These are phyloP conservation scores for Boletus rex-veris DNA, from an alignment of 768 basidiomycete species.

Conservation along the genomic window DNA sequence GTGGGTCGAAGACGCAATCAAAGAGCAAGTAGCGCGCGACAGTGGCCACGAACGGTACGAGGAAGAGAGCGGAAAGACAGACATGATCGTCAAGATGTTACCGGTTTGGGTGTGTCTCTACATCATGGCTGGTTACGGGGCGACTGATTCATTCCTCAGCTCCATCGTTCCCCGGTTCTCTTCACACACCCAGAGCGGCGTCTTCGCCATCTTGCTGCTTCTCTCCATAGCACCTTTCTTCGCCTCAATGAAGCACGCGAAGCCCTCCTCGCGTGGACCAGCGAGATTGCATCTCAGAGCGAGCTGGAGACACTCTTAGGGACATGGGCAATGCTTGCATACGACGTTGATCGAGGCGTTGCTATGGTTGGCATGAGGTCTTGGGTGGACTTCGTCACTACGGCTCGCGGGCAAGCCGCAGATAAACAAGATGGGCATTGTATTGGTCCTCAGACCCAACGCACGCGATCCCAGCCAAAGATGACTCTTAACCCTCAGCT, in stretches of 20 bases:
- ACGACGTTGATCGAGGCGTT: constrained; percentile 70
- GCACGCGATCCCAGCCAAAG: not conserved
- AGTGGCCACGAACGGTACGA: constrained; percentile 6
- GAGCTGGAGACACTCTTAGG: constrained; percentile 61
- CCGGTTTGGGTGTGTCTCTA: constrained; percentile 82
- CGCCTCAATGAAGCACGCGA: constrained; percentile 46
- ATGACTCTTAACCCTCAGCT: constrained; percentile 34
- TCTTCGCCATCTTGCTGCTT: constrained; percentile 57
- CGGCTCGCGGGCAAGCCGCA: constrained; percentile 2
- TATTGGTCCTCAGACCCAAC: not conserved
- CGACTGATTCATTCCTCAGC: constrained; percentile 39
- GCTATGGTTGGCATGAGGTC: constrained; percentile 45
- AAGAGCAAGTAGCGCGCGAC: constrained; percentile 40
- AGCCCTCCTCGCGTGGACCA: constrained; percentile 49
- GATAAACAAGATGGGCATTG: constrained; percentile 1
- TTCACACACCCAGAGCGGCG: constrained; percentile 79
- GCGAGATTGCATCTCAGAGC: constrained; percentile 43
- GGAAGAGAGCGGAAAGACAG: constrained; percentile 17
- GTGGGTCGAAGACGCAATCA: constrained; percentile 59
- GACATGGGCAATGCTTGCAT: constrained; percentile 67
- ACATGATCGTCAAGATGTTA: constrained; percentile 53
- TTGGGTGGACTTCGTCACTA: constrained; percentile 44
- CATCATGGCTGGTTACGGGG: not conserved
- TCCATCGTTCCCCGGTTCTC: constrained; percentile 82
- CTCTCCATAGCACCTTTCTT: constrained; percentile 64